Evolutionary conservation across 225 moss, liverwort and hornwort species (phyloP), one percentile per base, ranked within the genome.

Genomic region (Marchantia polymorpha): DNA sequence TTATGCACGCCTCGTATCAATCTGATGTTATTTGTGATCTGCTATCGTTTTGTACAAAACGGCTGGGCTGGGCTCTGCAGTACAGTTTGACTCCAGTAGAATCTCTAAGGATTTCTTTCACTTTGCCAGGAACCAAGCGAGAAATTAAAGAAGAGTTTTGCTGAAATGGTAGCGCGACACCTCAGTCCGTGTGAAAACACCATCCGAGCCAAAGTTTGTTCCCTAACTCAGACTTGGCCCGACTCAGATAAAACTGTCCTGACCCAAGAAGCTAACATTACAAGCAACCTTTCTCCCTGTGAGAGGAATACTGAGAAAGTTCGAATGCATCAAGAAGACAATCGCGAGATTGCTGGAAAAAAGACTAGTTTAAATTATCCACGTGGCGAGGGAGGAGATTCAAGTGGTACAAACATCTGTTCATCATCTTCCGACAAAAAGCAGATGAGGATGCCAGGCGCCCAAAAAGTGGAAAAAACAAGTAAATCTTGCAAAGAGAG

Each of bases 321-420:
- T 50, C 64, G 19, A 64, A 27, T 11, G 7, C 50, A 77, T 77
- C 63, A 29, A 23, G 19, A 77, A 48, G 48, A 15, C 25, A 64
- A 14, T 77, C 66, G 20, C 20, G 22, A 12, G 52, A 26, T 29
- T 59, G 59, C 39, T 20, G 75, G 31, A 30, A 75, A 59, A 12
- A 15, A 17, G 30, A 39, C 15, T 11, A 59, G 59, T 10, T 59
- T 75, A 46, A 14, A 47, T 23, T 65, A 64, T 26, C 25, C 13
- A 66, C 23, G 19, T 64, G 77, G 52, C 15, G 51, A 77, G 26
- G 29, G 23, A 15, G 64, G 64, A 77, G 64, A 65, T 14, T 65
- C 49, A 50, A 27, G 47, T 39, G 46, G 64, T 49, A 29, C 23
- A 49, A 49, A 77, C 48, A 17, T 50, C 14, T 19, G 50, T 29